Base-by-base conservation (phyloP, 2,329 filamentous ascomycete species). In the Tolypocladium endophyticum region DNA sequence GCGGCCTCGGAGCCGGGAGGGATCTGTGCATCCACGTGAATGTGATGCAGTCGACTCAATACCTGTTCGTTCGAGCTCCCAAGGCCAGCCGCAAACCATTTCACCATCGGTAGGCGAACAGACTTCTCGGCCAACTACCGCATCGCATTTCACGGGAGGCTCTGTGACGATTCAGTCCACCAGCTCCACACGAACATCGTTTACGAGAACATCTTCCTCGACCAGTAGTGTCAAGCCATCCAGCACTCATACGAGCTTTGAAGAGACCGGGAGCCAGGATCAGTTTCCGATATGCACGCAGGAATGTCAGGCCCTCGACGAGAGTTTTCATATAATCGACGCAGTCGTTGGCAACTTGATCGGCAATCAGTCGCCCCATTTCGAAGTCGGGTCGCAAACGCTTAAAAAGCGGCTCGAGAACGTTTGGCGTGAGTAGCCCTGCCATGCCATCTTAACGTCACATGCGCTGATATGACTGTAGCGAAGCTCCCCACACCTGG, bases 341-440 rank as follows among this genome's bases (percentile, higher is more conserved):
- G 8, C 30, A 28, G 11, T n/a, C 9, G 18, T 33, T 36, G 18
- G 30, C 20, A 8, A 2, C 5, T 33, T 9, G 14, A 23, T 3
- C n/a, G 30, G 35, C 9, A 4, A 6, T n/a, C 14, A 9, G 2
- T 20, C 30, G 12, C 50, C 20, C 2, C 20, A 12, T 2, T 14
- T 9, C 11, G 20, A 36, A 14, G 6, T 18, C 2, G 30, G 14
- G 14, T 23, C 28, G 9, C 33, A 57, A 16, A 12, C 45, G 0
- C 56, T 73, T 5, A 53, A 64, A n/a, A 62, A 70, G 2, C 70
- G 72, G 0, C 62, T 79, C 4, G 58, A 65, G 4, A 60, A 68
- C 12, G 69, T 77, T 3, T 80, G 77, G 71, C 76, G 75, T 78
- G 67, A 65, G 75, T 72, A 7, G 11, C 30, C 30, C 36, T 23